Base-by-base conservation (phyloP, 352 stramenopile genomes). In the Phytophthora tubulina region DNA sequence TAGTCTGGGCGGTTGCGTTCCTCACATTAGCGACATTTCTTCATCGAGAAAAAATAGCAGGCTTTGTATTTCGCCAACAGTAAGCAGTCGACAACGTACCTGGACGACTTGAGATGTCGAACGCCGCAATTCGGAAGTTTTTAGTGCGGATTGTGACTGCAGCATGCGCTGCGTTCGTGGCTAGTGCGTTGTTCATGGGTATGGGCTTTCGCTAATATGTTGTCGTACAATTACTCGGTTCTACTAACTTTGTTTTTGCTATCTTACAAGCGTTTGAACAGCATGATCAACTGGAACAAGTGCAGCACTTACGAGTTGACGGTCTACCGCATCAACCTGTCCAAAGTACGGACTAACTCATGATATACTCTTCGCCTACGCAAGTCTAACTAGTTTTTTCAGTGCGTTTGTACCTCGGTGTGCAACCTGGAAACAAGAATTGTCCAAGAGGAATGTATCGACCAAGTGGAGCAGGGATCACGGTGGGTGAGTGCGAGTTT, bases 401-500 rank as follows among this genome's bases (percentile, higher is more conserved):
- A 91, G 83, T 82, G 35, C 79, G 78, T 30, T 70, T 91, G 66
- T 82, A 86, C 53, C 65, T 79, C 48, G 82, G 86, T n/a, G 61
- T 91, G 8, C 86, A 92, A 48, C 81, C 83, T 1, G 70, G 54
- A 27, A 67, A 80, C 1, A 58, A 76, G 2, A 50, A 75, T 6
- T 95, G 87, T 49, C 87, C 87, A 9, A 61, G 78, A 56, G 87
- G 87, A 15, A 93, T 90, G 80, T 95, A 93, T 30, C 85, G 85
- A 6, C 72, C 73, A 2, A 70, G 75, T 27, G 80, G 76, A 2
- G 78, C 51, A 2, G 87, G 85, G 0, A 82, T 79, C 11, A 81
- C 79, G 3, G 41, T 88, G 2, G 78, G 73, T 3, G 87, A 95
- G 66, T 95, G 87, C 61, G 81, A 88, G 33, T 82, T 83, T 46